Base-by-base conservation (phyloP, 73 alveolate species). In the Paramecium pentaurelia region DNA sequence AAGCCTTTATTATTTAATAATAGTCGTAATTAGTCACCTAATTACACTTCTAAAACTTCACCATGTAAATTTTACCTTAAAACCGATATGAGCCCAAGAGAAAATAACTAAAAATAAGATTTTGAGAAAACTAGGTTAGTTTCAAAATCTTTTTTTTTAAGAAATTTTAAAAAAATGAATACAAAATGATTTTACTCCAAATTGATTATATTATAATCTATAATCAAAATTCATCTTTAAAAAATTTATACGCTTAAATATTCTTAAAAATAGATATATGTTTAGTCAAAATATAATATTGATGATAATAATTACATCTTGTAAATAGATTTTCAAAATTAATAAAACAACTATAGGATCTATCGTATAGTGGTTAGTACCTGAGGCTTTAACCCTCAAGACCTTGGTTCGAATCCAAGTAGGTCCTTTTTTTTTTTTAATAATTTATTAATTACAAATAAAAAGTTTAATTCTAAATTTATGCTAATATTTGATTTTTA, bases 391-490 rank as follows among this genome's bases (percentile, higher is more conserved):
- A 80, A 80, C 91, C 91, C 91, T 80, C 77, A 80, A 80, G 91
- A 80, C 91, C 91, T 80, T 80, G 91, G 91, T 80, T 80, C 91
- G 91, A 80, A 80, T 80, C 91, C 91, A 80, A 80, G 91, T 80
- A 80, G 91, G 77, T 44, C 91, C 91, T 80, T 80, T 80, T 77
- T 80, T 80, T 64, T 28, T 64, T 28, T 64, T 28, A 1, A 64
- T 14, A 0, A 49, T 47, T 4, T 40, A 40, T 34, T 34, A 34
- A 34, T 34, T 3, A 34, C 38, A 0, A 34, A 22, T 22, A 22
- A 22, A 22, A 22, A 22, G 25, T 22, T 22, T 22, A 22, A 22
- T 22, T 22, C 25, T 22, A 22, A 22, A 22, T 22, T 22, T 22
- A 22, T 22, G 25, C 25, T 22, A 22, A 22, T 22, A 22, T 22